phyloP scores from a whole-genome alignment of 2,329 filamentous ascomycete species.

The Pestalotiopsis sp. region DNA sequence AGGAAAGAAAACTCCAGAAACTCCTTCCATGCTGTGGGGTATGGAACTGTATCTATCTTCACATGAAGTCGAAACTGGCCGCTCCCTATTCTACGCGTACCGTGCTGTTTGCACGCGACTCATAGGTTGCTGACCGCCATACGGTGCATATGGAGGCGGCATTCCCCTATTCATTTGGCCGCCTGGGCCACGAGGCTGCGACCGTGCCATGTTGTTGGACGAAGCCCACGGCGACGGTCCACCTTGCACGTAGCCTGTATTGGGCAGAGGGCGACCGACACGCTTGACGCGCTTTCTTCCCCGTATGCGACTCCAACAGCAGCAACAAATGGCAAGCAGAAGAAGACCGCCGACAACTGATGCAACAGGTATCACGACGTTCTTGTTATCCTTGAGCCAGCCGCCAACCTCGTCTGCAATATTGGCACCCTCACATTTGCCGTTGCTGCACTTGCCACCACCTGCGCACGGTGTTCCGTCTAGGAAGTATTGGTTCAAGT shows the following conservation, averaged over 20 bases:
- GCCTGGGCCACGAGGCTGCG: background rate
- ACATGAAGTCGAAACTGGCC: background rate
- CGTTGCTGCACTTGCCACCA: slow-evolving; percentile 79
- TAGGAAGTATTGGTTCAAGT: slow-evolving; percentile 86
- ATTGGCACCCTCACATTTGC: slow-evolving; percentile 72
- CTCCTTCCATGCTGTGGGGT: slow-evolving; percentile 3
- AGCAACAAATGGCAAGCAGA: slow-evolving; percentile 69
- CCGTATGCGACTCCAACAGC: slow-evolving; percentile 61
- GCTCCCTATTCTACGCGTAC: slow-evolving; percentile 6
- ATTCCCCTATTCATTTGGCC: background rate
- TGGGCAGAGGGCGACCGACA: slow-evolving; percentile 27
- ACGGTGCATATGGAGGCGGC: slow-evolving; percentile 8
- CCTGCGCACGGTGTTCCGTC: slow-evolving; percentile 86
- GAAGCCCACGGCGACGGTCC: slow-evolving; percentile 13
- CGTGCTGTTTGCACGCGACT: slow-evolving; percentile 5
- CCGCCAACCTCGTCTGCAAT: slow-evolving; percentile 70
- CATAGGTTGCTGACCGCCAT: background rate
- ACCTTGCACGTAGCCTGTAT: slow-evolving; percentile 26
- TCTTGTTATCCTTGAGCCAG: slow-evolving; percentile 79
- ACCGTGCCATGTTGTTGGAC: slow-evolving; percentile 7
- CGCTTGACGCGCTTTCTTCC: slow-evolving; percentile 33
- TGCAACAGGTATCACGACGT: slow-evolving; percentile 80
- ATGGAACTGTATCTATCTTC: background rate
- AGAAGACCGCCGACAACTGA: slow-evolving; percentile 73
- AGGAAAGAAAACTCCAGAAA: slow-evolving; percentile 5